Conservation (phyloP, 495 filamentous ascomycete species). For the Penicillium taxi region DNA sequence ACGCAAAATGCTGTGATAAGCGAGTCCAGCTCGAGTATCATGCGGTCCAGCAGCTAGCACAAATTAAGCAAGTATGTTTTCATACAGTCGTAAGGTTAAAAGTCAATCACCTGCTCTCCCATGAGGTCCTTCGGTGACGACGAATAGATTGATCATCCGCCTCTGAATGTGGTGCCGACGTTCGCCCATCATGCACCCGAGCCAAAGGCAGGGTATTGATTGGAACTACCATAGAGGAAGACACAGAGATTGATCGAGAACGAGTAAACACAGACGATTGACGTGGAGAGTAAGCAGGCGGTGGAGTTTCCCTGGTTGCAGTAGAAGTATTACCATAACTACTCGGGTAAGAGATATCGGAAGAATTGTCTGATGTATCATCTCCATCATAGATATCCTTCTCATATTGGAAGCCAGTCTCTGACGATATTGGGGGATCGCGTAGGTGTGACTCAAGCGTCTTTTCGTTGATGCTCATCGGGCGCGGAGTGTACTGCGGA, state of each 20-base stretch:
- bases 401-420: constrained; percentile 19
- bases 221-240: constrained; percentile 21
- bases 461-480: constrained; percentile 37
- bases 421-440: constrained; percentile 29
- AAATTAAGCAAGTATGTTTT: neutral
- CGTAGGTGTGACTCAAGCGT: constrained; percentile 34
- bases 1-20: neutral
- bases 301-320: constrained; percentile 39
- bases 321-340: constrained; percentile 44
- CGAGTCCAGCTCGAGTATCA: constrained; percentile 16
- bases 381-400: constrained; percentile 32
- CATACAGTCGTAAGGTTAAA: neutral
- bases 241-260: constrained; percentile 31
- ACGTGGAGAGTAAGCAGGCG: constrained; percentile 37
- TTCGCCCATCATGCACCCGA: constrained; percentile 18
- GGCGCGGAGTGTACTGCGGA: constrained; percentile 37
- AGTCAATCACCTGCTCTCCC: constrained; percentile 23
- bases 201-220: constrained; percentile 21
- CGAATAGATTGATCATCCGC: constrained; percentile 20
- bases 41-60: neutral
- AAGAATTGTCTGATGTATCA: constrained; percentile 32
- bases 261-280: constrained; percentile 21
- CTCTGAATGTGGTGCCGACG: constrained; percentile 18
- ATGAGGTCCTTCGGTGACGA: constrained; percentile 24
- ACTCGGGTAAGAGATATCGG: constrained; percentile 38